Base-by-base conservation (phyloP, 345 rosid species). In the Brassica juncea region DNA sequence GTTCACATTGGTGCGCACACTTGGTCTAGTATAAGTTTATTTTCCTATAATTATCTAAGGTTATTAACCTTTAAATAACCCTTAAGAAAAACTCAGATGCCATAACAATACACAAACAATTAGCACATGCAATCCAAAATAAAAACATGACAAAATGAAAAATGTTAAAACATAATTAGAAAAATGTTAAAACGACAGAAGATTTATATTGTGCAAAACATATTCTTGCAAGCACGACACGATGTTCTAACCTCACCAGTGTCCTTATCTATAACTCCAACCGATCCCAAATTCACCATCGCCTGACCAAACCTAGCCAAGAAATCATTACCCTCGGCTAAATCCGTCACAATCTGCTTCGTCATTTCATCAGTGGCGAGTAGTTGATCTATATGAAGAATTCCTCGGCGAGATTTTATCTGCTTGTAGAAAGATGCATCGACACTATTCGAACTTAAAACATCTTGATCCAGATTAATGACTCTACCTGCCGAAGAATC, bases 381-480 rank as follows among this genome's bases (percentile, higher is more conserved):
- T 30, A 75, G 74, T 39, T 89, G 87, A 78, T 91, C 97, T 5
- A 88, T 70, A 5, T 78, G 84, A 55, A 91, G 86, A 19, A 91
- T 23, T 21, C 92, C 92, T 63, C 85, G 75, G 3, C 3, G 5
- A 2, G 4, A 1, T 0, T 23, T 23, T 12, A 87, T 73, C 42
- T 91, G 86, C 58, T 85, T 76, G 90, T 84, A 85, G 79, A 54
- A 87, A 35, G 91, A 89, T 42, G 69, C 86, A 71, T 89, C 94
- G 0, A 91, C 61, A 14, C 2, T 44, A n/a, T 75, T 76, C 6
- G 91, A 42, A 52, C 87, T 86, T 0, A 30, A 0, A 0, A 72
- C 10, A 9, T 85, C 63, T 84, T 87, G 97, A 73, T 89, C 89
- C 1, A 91, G 85, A 72, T 79, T 75, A 14, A 86, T 74, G 1